Evolutionary conservation across 2,329 filamentous ascomycete species (phyloP).

Genomic region (Helotiales sp.): DNA sequence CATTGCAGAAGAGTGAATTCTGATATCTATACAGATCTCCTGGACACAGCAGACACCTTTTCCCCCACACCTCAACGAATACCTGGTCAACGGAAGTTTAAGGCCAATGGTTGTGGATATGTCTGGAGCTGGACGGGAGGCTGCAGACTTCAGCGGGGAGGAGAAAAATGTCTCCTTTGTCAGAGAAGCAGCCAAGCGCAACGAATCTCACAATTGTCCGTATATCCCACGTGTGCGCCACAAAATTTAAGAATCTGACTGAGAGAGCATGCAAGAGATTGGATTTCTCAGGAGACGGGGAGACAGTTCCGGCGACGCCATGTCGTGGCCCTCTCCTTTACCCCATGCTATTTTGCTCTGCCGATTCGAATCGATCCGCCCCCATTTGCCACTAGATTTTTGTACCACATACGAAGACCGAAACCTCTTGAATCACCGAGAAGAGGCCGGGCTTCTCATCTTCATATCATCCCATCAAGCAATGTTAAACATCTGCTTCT

Average conservation of each 20-base stretch:
- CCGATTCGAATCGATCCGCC: conserved; percentile 15
- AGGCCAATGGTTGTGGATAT: conserved; percentile 9
- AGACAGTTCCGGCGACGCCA: conserved; percentile 27
- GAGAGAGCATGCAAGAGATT: conserved; percentile 13
- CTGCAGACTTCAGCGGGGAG: conserved; percentile 26
- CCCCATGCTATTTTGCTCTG: conserved; percentile 3
- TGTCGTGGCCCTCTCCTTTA: conserved; percentile 20
- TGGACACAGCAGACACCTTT: conserved; percentile 13
- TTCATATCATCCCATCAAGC: not conserved
- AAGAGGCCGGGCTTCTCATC: conserved; percentile 18
- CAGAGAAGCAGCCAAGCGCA: conserved; percentile 25
- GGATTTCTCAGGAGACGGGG: conserved; percentile 24
- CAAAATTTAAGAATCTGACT: conserved; percentile 13
- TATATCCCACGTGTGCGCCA: conserved; percentile 29
- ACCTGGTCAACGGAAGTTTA: conserved; percentile 31
- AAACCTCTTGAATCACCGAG: conserved; percentile 15
- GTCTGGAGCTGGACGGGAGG: conserved; percentile 12
- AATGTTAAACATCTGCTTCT: not conserved
- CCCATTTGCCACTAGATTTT: conserved; percentile 8
- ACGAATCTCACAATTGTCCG: conserved; percentile 28
- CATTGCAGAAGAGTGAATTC: not conserved
- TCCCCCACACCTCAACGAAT: conserved; percentile 16
- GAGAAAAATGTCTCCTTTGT: conserved; percentile 25
- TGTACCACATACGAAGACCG: conserved; percentile 8
- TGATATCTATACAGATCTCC: conserved; percentile 9